Evolutionary conservation across 306 rosid genomes (phyloP).

Genomic region (Gillenia trifoliata): DNA sequence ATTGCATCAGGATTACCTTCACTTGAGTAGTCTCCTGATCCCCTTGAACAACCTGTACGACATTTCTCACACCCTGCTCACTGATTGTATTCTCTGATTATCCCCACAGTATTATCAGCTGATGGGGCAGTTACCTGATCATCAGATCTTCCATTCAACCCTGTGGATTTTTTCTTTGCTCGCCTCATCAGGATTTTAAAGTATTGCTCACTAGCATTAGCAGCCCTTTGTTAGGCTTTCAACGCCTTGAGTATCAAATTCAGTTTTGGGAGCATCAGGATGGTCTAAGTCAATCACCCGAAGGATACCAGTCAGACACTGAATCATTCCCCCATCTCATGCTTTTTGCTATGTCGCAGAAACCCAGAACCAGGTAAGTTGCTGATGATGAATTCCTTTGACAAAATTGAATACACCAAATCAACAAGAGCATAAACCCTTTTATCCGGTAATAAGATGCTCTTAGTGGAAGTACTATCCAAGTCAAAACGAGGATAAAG

Average conservation of each 20-base stretch:
- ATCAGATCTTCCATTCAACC: conserved; percentile 58
- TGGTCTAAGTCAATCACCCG: conserved; percentile 97
- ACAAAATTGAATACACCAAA: conserved; percentile 79
- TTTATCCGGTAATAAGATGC: conserved; percentile 71
- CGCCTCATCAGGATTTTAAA: conserved; percentile 68
- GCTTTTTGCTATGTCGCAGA: conserved; percentile 94
- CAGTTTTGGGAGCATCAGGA: conserved; percentile 88
- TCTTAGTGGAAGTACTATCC: conserved; percentile 63
- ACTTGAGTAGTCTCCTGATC: conserved; percentile 47
- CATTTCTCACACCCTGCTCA: conserved; percentile 56
- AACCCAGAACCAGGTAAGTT: conserved; percentile 91
- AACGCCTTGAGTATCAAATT: conserved; percentile 84
- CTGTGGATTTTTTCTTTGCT: conserved; percentile 64
- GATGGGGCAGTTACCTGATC: conserved; percentile 53
- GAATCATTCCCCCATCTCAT: conserved; percentile 97
- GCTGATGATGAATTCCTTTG: conserved; percentile 80
- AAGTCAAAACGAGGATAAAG: conserved; percentile 48
- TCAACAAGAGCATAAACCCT: conserved; percentile 78
- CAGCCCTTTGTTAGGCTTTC: conserved; percentile 94
- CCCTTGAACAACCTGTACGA: conserved; percentile 44
- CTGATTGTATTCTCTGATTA: conserved; percentile 48
- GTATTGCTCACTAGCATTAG: conserved; percentile 84
- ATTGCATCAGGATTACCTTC: conserved; percentile 42
- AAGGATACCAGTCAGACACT: conserved; percentile 71
- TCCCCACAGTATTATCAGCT: conserved; percentile 39